Evolutionary conservation across 352 stramenopile genomes (phyloP).

Genomic region (Globisporangium paroecandrum): DNA sequence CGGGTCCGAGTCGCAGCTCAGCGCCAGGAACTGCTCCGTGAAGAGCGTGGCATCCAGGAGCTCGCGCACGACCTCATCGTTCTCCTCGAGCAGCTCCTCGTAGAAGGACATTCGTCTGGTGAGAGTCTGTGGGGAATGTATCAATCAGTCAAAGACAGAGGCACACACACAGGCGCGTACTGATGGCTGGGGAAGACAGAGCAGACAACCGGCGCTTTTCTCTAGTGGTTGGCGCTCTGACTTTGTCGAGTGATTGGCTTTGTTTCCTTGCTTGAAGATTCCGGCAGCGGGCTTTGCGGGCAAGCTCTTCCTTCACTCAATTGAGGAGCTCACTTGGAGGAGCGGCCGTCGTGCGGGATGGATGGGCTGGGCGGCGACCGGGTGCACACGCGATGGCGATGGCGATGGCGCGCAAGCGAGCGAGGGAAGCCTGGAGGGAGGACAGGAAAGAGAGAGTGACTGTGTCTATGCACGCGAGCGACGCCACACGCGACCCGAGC

Average conservation of each 20-base stretch:
- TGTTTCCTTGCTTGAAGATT: background rate
- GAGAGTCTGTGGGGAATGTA: no score
- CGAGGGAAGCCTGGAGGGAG: background rate
- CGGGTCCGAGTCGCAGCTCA: slow-evolving; percentile 6
- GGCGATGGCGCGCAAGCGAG: background rate
- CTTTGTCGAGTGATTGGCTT: background rate
- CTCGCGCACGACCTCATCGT: slow-evolving; percentile 17
- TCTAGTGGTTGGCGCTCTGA: background rate
- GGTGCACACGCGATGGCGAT: no score
- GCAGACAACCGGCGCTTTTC: background rate
- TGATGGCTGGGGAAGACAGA: background rate
- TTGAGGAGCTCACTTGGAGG: background rate
- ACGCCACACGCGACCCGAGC: background rate
- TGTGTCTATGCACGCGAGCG: background rate
- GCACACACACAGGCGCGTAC: background rate
- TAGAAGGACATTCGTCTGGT: slow-evolving; percentile 12
- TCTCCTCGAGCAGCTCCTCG: slow-evolving; percentile 17
- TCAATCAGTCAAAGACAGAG: background rate
- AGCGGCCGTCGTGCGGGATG: background rate
- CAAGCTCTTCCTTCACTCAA: background rate
- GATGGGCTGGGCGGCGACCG: background rate
- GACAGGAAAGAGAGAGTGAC: background rate
- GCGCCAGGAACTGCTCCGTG: slow-evolving; percentile 15
- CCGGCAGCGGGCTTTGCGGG: background rate
- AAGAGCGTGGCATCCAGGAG: slow-evolving; percentile 17